phyloP scores from a whole-genome alignment of 768 basidiomycete species.

The Pleurotus tuoliensis region DNA sequence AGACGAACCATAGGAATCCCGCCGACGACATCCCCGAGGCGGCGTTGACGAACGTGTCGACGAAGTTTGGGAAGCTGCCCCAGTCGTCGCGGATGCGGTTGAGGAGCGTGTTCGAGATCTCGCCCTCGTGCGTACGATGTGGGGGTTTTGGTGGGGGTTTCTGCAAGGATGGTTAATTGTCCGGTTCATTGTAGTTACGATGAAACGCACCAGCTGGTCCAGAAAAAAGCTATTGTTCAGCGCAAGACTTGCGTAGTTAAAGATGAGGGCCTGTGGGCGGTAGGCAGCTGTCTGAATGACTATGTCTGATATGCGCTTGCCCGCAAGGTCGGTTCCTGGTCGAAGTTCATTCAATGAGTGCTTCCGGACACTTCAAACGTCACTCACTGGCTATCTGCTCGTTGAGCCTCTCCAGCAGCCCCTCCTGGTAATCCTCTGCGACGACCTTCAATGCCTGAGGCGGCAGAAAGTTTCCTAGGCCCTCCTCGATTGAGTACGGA shows the following conservation, averaged over 20 bases:
- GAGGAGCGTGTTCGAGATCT: slow-evolving; percentile 30
- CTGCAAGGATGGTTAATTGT: slow-evolving; percentile 20
- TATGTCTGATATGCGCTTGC: slow-evolving; percentile 62
- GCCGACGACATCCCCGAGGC: slow-evolving; percentile 74
- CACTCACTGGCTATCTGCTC: slow-evolving; percentile 66
- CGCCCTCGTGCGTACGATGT: slow-evolving; percentile 29
- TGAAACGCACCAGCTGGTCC: slow-evolving; percentile 57
- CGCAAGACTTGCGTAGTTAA: slow-evolving; percentile 89
- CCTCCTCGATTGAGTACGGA: slow-evolving; percentile 65
- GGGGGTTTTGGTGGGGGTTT: slow-evolving; percentile 35
- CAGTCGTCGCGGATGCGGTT: slow-evolving; percentile 43
- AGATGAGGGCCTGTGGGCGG: slow-evolving; percentile 61
- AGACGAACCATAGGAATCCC: slow-evolving; percentile 88
- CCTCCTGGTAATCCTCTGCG: slow-evolving; percentile 83
- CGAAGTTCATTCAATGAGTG: background rate
- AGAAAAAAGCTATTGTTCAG: slow-evolving; percentile 97
- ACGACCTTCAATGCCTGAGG: slow-evolving; percentile 67
- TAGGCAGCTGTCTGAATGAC: slow-evolving; percentile 63
- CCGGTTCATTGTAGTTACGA: slow-evolving; percentile 10
- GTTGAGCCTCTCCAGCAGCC: slow-evolving; percentile 73
- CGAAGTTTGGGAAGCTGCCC: slow-evolving; percentile 62
- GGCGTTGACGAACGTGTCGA: slow-evolving; percentile 73
- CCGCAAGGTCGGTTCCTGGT: slow-evolving; percentile 53
- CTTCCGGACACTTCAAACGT: background rate
- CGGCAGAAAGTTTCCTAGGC: slow-evolving; percentile 76